Evolutionary conservation across 805 yeast species (phyloP).

Genomic region (Yamadazyma nakazawae): DNA sequence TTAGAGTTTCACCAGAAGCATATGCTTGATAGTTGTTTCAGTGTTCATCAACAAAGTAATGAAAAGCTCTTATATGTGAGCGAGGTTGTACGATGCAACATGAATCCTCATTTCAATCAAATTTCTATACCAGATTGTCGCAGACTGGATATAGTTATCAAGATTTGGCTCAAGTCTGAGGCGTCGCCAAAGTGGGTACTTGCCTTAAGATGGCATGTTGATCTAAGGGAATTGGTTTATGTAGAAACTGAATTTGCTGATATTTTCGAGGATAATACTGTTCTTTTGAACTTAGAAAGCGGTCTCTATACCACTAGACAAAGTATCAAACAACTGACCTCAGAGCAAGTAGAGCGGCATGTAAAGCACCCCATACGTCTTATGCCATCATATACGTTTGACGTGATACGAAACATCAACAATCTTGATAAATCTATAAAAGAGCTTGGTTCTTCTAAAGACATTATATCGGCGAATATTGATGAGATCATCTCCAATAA

Average conservation of each 20-base stretch:
- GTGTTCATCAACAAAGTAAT: conserved; percentile 18
- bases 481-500: neutral
- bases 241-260: conserved; percentile 14
- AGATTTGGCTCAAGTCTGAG: conserved; percentile 18
- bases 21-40: conserved; percentile 25
- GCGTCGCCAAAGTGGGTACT: conserved; percentile 20
- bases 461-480: conserved; percentile 13
- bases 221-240: conserved; percentile 16
- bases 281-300: conserved; percentile 19
- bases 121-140: conserved; percentile 21
- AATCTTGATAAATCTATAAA: conserved; percentile 23
- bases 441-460: conserved; percentile 28
- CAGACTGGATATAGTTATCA: conserved; percentile 14
- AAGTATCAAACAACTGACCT: neutral
- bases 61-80: conserved; percentile 28
- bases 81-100: conserved; percentile 21
- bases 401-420: conserved; percentile 25
- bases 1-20: conserved; percentile 14
- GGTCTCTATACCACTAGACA: conserved; percentile 18
- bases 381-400: conserved; percentile 26
- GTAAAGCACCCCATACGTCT: neutral
- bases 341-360: neutral
- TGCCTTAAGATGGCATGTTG: conserved; percentile 15
- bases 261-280: conserved; percentile 18
- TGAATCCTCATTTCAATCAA: conserved; percentile 27